Evolutionary conservation across 352 stramenopile species (phyloP).

Genomic region (Pythium sp.): DNA sequence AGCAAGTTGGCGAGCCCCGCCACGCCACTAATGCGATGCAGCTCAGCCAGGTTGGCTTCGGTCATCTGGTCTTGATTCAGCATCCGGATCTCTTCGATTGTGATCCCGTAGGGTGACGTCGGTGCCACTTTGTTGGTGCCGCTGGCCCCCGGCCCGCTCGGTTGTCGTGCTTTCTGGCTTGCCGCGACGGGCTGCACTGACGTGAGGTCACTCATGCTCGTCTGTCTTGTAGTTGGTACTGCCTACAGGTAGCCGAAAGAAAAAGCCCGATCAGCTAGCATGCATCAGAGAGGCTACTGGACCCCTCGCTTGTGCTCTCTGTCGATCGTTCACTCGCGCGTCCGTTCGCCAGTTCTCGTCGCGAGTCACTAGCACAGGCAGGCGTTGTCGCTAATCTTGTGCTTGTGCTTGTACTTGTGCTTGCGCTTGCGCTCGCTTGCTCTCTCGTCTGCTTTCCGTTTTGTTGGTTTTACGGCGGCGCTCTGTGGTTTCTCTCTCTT

Average conservation of each 20-base stretch:
- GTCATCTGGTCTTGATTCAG: constrained; percentile 85
- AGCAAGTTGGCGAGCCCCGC: constrained; percentile 49
- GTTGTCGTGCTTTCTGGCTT: constrained; percentile 24
- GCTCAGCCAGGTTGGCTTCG: constrained; percentile 59
- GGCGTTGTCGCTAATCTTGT: background rate
- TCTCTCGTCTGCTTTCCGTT: constrained; percentile 5
- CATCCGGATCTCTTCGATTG: constrained; percentile 56
- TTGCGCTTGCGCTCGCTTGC: background rate
- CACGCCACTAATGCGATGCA: constrained; percentile 60
- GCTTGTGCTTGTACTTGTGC: background rate
- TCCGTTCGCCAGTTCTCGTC: background rate
- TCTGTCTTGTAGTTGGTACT: background rate
- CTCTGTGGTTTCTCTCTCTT: constrained; percentile 3
- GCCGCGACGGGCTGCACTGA: constrained; percentile 34
- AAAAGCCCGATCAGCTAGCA: background rate
- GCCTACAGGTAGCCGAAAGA: background rate
- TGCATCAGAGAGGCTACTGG: background rate
- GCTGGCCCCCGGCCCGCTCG: constrained; percentile 16
- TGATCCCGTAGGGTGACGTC: constrained; percentile 69
- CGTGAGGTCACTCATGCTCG: constrained; percentile 40
- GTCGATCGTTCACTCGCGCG: background rate
- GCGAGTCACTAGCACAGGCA: background rate
- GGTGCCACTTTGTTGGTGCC: constrained; percentile 65
- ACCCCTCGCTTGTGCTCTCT: background rate
- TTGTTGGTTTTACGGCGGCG: background rate